Evolutionary conservation across 768 basidiomycete species (phyloP).

Genomic region (Gautieria morchelliformis): DNA sequence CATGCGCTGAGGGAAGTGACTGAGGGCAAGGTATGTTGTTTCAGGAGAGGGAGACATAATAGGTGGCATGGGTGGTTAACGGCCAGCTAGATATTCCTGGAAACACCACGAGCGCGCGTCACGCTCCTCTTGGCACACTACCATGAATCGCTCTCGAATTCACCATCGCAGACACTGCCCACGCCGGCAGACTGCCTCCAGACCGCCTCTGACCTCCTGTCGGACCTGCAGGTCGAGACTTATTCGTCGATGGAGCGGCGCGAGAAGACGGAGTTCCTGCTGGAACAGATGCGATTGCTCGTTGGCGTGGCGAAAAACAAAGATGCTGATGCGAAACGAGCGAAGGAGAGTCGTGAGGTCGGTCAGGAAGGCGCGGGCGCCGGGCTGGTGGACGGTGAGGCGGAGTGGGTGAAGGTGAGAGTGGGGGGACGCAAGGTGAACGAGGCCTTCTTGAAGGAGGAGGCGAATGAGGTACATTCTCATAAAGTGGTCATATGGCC

Average conservation of each 20-base stretch:
- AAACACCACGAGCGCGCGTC: slow-evolving; percentile 91
- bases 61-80: background rate
- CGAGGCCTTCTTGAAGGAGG: slow-evolving; percentile 82
- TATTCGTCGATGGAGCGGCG: slow-evolving; percentile 97
- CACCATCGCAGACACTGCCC: slow-evolving; percentile 30
- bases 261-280: slow-evolving; percentile 96
- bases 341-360: slow-evolving; percentile 28
- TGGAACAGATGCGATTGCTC: slow-evolving; percentile 94
- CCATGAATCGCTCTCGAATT: slow-evolving; percentile 60
- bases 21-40: slow-evolving; percentile 78
- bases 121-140: slow-evolving; percentile 80
- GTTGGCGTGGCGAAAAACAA: slow-evolving; percentile 68
- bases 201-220: slow-evolving; percentile 84
- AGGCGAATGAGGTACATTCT: slow-evolving; percentile 68
- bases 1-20: slow-evolving; percentile 87
- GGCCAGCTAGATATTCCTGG: slow-evolving; percentile 76
- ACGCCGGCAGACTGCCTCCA: slow-evolving; percentile 58
- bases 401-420: slow-evolving; percentile 88
- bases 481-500: background rate
- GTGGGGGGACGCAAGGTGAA: slow-evolving; percentile 93
- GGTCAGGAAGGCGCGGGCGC: slow-evolving; percentile 19
- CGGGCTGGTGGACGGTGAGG: slow-evolving; percentile 58
- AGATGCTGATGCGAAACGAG: slow-evolving; percentile 55
- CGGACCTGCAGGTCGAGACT: slow-evolving; percentile 96
- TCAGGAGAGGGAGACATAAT: background rate